Evolutionary conservation across 495 filamentous ascomycete genomes (phyloP), one percentile per base, ranked within the genome.

Genomic region (Penicillium arizonense): DNA sequence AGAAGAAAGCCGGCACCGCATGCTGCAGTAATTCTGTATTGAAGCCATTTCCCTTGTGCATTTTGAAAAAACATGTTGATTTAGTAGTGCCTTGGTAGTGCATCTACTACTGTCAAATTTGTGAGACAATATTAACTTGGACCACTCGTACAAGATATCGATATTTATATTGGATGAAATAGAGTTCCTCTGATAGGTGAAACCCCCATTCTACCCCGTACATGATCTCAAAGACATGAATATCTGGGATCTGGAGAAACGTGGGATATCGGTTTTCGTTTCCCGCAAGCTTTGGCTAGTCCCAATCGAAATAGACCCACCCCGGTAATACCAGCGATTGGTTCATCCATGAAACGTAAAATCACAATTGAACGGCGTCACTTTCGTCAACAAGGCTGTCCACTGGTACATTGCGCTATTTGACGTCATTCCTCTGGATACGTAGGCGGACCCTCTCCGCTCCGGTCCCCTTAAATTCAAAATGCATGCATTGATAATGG

Each of bases 1-100:
- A 69, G 55, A 33, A 51, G 28, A 18, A 55, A 55, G 6, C 45
- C 45, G 7, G 49, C 41, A 24, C 52, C 52, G 32, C 52, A 56
- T n/a, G 52, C 43, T 26, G 47, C 42, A 39, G 47, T 56, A 13
- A 58, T 54, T 36, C 55, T 39, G 34, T 32, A 46, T 34, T 43
- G 52, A 46, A 50, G 44, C 36, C 26, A 47, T 38, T 53, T 53
- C 4, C 50, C 50, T 20, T 46, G 42, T 8, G 43, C 14, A 10
- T 47, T 14, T 18, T 39, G 34, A 7, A 47, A 38, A 46, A 47
- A 32, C 43, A 53, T 53, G 4, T 39, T 9, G 37, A 39, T 39
- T 39, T n/a, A 39, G 37, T 26, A 26, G 24, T 26, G 24, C 24
- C 0, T 26, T 0, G 24, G 7, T 26, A 7, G 24, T 26, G 24